These are phyloP conservation scores for Prunella vulgaris DNA, from an alignment of 257 asterid species.

Conservation along the genomic window DNA sequence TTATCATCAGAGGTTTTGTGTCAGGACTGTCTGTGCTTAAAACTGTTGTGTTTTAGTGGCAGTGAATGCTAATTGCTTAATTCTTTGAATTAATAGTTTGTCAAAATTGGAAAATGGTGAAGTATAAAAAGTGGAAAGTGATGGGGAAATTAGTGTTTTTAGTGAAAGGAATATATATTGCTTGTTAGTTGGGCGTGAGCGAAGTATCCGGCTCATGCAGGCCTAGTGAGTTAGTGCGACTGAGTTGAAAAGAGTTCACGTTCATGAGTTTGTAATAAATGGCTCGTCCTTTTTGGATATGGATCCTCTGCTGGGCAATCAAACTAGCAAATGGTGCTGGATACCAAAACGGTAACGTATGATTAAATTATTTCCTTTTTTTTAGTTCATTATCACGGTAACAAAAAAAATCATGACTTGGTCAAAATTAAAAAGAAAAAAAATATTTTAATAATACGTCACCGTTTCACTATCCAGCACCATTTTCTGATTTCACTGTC, in stretches of 20 bases:
- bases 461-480: no score
- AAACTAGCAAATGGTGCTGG: no score
- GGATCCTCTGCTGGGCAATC: no score
- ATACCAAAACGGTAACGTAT: no score
- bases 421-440: no score
- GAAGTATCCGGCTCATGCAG: constrained; percentile 41
- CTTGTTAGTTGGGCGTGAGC: constrained; percentile 31
- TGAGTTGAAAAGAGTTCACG: constrained; percentile 13
- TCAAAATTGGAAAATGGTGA: constrained; percentile 21
- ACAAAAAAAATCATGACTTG: no score
- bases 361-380: no score
- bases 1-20: not conserved
- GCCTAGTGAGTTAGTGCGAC: constrained; percentile 24
- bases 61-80: constrained; percentile 7
- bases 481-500: no score
- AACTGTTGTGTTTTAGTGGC: constrained; percentile 17
- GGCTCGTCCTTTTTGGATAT: not conserved
- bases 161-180: constrained; percentile 22
- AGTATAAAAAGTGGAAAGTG: constrained; percentile 16
- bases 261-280: constrained; percentile 18
- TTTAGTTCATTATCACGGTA: no score
- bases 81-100: constrained; percentile 7
- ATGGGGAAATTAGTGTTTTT: constrained; percentile 4
- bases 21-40: constrained; percentile 9
- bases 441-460: no score